These are phyloP conservation scores for Pythium apleroticum DNA, from an alignment of 352 stramenopile genomes.

Conservation along the genomic window DNA sequence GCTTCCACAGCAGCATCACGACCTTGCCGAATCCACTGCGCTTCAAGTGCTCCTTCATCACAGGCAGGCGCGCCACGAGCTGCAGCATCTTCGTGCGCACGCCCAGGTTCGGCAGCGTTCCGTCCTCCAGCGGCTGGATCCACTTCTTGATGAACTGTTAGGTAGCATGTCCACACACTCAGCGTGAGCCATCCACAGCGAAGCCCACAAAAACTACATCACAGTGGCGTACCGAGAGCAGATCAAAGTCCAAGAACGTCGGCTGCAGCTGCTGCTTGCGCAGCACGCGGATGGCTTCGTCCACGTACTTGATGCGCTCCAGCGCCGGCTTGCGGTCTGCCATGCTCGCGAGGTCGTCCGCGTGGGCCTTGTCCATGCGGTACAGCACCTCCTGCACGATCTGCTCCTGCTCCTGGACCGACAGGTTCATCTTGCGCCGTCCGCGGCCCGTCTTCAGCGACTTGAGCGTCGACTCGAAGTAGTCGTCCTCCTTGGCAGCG, in stretches of 20 bases:
- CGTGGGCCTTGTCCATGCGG: constrained; percentile 86
- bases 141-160: constrained; percentile 92
- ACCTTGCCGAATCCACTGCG: constrained; percentile 88
- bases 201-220: no score
- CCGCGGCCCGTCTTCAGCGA: constrained; percentile 80
- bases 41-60: constrained; percentile 90
- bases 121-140: constrained; percentile 84
- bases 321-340: constrained; percentile 58
- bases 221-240: constrained; percentile 78
- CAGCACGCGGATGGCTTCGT: constrained; percentile 67
- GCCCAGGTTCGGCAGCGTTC: constrained; percentile 77
- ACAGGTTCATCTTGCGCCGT: constrained; percentile 77
- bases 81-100: constrained; percentile 86
- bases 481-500: constrained; percentile 54
- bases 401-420: constrained; percentile 83
- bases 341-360: constrained; percentile 73
- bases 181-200: background rate
- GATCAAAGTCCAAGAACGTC: constrained; percentile 86
- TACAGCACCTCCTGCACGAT: constrained; percentile 88
- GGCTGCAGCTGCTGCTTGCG: constrained; percentile 85
- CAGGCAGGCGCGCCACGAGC: constrained; percentile 76
- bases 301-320: constrained; percentile 85
- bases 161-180: background rate
- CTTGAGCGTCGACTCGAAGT: constrained; percentile 82
- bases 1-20: constrained; percentile 88